These are phyloP conservation scores for Erysimum pusillum DNA, from an alignment of 441 rosid genomes.

Conservation along the genomic window DNA sequence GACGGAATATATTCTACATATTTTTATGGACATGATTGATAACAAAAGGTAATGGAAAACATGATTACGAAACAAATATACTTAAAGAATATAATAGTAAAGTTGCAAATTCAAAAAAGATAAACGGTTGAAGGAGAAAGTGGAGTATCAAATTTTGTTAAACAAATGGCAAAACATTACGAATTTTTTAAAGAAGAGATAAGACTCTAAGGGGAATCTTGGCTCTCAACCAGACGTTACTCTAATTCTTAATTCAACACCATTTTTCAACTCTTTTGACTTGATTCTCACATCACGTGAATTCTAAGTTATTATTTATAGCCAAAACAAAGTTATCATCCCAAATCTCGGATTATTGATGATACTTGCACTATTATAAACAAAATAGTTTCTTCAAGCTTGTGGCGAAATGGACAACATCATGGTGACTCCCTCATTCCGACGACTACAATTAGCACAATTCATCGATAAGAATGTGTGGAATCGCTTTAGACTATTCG, in stretches of 20 bases:
- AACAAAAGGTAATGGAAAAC: slow-evolving; percentile 10
- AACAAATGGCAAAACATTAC: slow-evolving; percentile 25
- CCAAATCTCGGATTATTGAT: neutral
- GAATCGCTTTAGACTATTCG: too few relatives aligned
- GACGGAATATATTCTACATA: slow-evolving; percentile 14
- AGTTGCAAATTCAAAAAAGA: slow-evolving; percentile 17
- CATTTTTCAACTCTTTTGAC: slow-evolving; percentile 20
- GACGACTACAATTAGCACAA: too few relatives aligned
- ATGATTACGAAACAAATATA: neutral
- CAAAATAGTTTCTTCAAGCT: too few relatives aligned
- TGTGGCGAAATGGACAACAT: too few relatives aligned
- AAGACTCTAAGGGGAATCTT: slow-evolving; percentile 9
- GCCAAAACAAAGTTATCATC: neutral
- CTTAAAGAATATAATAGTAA: neutral
- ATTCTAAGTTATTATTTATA: neutral
- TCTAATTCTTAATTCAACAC: slow-evolving; percentile 13
- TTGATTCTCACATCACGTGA: slow-evolving; percentile 27
- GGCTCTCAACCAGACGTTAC: slow-evolving; percentile 33
- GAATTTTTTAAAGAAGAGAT: slow-evolving; percentile 1
- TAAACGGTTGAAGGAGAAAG: slow-evolving; percentile 20
- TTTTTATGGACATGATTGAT: neutral
- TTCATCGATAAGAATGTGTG: too few relatives aligned
- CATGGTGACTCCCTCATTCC: too few relatives aligned
- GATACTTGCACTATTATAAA: slow-evolving; percentile 3
- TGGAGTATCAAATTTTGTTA: slow-evolving; percentile 11